A percentile compares a stretch with the other conserved stretches of the same genome.
Evolutionary conservation across 2,329 filamentous ascomycete genomes (phyloP).

Genomic region (Bipolaris zeicola): DNA sequence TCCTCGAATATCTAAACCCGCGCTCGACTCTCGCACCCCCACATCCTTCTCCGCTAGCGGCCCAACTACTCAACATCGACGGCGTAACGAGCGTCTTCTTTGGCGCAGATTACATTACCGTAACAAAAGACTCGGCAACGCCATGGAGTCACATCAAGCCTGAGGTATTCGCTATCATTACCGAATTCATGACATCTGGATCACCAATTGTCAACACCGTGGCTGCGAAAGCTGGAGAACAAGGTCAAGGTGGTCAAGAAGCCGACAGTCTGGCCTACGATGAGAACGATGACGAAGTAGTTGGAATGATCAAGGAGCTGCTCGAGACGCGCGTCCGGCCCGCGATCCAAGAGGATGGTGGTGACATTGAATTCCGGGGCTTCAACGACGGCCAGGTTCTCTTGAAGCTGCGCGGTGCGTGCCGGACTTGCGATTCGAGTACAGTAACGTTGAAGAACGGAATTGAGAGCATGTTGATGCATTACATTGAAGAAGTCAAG

Average conservation of each 20-base stretch:
- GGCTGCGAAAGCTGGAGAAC: slow-evolving; percentile 61
- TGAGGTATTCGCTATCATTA: slow-evolving; percentile 94
- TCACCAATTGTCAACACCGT: slow-evolving; percentile 77
- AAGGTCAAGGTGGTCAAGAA: slow-evolving; percentile 57
- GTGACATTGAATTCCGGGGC: slow-evolving; percentile 93
- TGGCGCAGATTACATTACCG: slow-evolving; percentile 93
- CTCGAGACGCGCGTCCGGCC: slow-evolving; percentile 93
- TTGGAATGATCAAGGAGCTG: slow-evolving; percentile 98
- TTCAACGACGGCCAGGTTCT: slow-evolving; percentile 86
- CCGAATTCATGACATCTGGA: slow-evolving; percentile 84
- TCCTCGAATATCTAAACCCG: slow-evolving; percentile 89
- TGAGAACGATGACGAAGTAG: slow-evolving; percentile 90
- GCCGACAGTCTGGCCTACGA: slow-evolving; percentile 80
- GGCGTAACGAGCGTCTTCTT: slow-evolving; percentile 96
- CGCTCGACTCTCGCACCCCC: slow-evolving; percentile 87
- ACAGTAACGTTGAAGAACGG: slow-evolving; percentile 97
- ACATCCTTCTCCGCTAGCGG: slow-evolving; percentile 87
- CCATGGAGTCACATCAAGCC: slow-evolving; percentile 96
- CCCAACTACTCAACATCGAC: slow-evolving; percentile 89
- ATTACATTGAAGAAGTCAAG: slow-evolving; percentile 91
- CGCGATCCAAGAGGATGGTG: slow-evolving; percentile 95
- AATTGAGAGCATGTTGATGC: slow-evolving; percentile 97
- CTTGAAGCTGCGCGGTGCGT: slow-evolving; percentile 88
- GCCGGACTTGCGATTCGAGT: slow-evolving; percentile 93
- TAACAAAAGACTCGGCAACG: slow-evolving; percentile 85